These are phyloP conservation scores for Cladobotryum protrusum DNA, from an alignment of 2,329 filamentous ascomycete species.

Conservation along the genomic window DNA sequence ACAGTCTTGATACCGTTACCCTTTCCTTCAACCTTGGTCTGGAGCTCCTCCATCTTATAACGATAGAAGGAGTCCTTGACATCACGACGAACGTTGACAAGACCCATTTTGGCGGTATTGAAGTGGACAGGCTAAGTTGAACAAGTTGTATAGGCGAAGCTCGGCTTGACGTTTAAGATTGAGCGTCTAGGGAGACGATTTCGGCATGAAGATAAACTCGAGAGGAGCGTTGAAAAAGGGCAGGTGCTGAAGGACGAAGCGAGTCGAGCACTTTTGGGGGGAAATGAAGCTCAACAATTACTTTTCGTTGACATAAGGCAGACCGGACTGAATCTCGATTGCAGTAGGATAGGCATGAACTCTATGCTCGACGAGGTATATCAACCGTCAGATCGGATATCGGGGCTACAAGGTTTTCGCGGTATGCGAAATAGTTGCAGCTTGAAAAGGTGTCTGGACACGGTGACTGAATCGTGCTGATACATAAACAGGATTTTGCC, in stretches of 20 bases:
- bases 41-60: slow-evolving; percentile 99
- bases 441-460: slow-evolving; percentile 93
- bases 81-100: slow-evolving; percentile 97
- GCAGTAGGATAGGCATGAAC: slow-evolving; percentile 54
- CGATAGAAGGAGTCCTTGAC: slow-evolving; percentile 98
- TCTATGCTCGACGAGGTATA: slow-evolving; percentile 32
- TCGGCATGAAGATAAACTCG: slow-evolving; percentile 33
- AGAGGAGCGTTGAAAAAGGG: slow-evolving; percentile 6
- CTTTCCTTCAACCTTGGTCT: slow-evolving; percentile 99
- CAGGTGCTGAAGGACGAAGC: slow-evolving; percentile 23
- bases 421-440: slow-evolving; percentile 95
- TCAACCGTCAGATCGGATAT: slow-evolving; percentile 93
- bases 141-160: neutral
- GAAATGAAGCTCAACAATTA: slow-evolving; percentile 49
- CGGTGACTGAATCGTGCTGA: slow-evolving; percentile 86
- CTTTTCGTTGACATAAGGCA: slow-evolving; percentile 51
- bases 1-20: slow-evolving; percentile 99
- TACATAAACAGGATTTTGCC: slow-evolving; percentile 77
- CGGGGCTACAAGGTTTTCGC: slow-evolving; percentile 86
- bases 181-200: slow-evolving; percentile 5
- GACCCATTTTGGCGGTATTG: slow-evolving; percentile 72
- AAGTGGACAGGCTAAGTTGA: neutral
- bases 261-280: slow-evolving; percentile 36
- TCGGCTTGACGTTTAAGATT: neutral
- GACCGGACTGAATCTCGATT: slow-evolving; percentile 41